Percentiles rank a stretch among this genome's conserved stretches.
Conservation (phyloP, 331 rosid species). For the Rhamnella rubrinervis region DNA sequence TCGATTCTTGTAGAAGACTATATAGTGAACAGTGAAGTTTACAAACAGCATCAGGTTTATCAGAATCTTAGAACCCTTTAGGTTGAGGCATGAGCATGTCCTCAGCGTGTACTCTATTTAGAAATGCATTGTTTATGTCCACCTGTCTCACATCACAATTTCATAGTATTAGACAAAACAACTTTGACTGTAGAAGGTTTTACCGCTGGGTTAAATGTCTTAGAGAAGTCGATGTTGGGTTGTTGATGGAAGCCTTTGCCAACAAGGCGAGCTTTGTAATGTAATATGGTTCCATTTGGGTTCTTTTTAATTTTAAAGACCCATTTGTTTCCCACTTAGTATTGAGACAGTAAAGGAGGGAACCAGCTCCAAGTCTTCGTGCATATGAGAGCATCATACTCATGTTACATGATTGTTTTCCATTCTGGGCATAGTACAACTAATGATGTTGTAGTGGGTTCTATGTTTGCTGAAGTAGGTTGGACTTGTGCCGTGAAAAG, state of each 20-base stretch:
- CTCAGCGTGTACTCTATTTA: neutral
- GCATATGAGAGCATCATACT: neutral
- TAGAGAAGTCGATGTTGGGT: neutral
- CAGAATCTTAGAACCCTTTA: neutral
- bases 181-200: neutral
- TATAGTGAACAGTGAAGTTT: neutral
- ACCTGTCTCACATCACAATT: neutral
- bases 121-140: constrained; percentile 12
- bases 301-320: neutral
- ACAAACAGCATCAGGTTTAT: neutral
- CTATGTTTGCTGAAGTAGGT: too few species aligned
- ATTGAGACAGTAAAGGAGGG: neutral
- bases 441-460: neutral
- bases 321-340: neutral
- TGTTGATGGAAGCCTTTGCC: neutral
- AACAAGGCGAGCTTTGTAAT: neutral
- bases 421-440: neutral
- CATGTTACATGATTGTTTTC: neutral
- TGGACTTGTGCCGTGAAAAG: neutral
- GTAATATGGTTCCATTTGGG: neutral
- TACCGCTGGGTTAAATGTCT: neutral
- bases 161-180: neutral
- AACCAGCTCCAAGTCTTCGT: neutral
- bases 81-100: neutral
- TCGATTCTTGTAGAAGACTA: neutral